Percentiles rank a stretch among this genome's conserved stretches.
Conservation (phyloP, 2,329 filamentous ascomycete genomes). For the Phoma sp. region DNA sequence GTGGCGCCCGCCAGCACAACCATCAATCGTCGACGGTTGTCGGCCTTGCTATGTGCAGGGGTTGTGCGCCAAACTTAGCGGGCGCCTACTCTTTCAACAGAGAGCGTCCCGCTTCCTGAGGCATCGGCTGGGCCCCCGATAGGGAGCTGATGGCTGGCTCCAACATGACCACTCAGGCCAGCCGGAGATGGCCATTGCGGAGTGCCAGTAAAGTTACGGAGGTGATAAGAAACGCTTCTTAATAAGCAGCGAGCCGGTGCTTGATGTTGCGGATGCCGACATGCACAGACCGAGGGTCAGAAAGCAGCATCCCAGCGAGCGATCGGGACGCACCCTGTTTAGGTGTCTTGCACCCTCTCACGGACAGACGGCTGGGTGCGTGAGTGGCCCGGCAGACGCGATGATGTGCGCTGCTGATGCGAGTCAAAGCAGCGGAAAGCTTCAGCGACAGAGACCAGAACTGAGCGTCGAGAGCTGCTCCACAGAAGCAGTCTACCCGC, state of each 20-base stretch:
- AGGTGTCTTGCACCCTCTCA: slow-evolving; percentile 30
- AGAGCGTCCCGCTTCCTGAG: slow-evolving; percentile 32
- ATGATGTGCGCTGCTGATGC: slow-evolving; percentile 44
- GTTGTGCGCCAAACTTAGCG: slow-evolving; percentile 41
- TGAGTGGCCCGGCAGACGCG: slow-evolving; percentile 43
- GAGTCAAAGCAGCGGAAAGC: slow-evolving; percentile 34
- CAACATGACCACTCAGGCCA: slow-evolving; percentile 36
- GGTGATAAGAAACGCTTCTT: slow-evolving; percentile 22
- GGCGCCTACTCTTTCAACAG: slow-evolving; percentile 45
- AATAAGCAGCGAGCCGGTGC: slow-evolving; percentile 32
- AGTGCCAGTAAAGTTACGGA: slow-evolving; percentile 27
- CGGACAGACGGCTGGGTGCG: slow-evolving; percentile 19
- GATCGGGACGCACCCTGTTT: slow-evolving; percentile 39
- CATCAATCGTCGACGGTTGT: slow-evolving; percentile 10
- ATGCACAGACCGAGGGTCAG: slow-evolving; percentile 19
- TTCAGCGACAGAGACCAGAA: slow-evolving; percentile 8
- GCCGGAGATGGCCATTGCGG: slow-evolving; percentile 42
- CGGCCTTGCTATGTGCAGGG: slow-evolving; percentile 22
- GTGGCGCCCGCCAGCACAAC: slow-evolving; percentile 21
- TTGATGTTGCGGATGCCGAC: slow-evolving; percentile 22
- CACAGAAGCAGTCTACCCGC: slow-evolving; percentile 21
- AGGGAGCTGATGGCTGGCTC: slow-evolving; percentile 48
- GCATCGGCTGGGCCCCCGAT: slow-evolving; percentile 46
- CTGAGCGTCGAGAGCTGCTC: slow-evolving; percentile 8
- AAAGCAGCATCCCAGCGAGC: slow-evolving; percentile 30